phyloP scores from a whole-genome alignment of 169 alveolate genomes.

The Plasmodium berghei region DNA sequence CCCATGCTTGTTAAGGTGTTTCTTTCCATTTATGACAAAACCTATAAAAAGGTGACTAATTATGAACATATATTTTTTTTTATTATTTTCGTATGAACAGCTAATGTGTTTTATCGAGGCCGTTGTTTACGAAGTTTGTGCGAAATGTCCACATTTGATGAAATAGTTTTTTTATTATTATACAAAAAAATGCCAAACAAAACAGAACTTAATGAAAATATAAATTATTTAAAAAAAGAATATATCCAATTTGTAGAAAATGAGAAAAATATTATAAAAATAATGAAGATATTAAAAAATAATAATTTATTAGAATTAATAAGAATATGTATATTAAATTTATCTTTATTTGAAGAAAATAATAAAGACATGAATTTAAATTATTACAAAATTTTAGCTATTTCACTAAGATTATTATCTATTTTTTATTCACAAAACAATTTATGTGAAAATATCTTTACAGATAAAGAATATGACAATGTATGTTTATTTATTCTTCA shows the following conservation, averaged over 20 bases:
- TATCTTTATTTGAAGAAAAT: constrained; percentile 1
- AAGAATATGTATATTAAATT: constrained; percentile 7
- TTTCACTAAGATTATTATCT: constrained; percentile 7
- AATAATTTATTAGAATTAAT: constrained; percentile 23
- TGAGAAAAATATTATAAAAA: constrained; percentile 12
- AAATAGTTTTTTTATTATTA: constrained; percentile 18
- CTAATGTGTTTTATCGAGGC: constrained; percentile 46
- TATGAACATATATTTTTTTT: too few species aligned
- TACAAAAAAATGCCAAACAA: constrained; percentile 15
- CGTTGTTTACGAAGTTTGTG: constrained; percentile 17
- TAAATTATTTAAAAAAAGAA: not conserved
- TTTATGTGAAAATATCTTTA: not conserved
- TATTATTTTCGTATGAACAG: too few species aligned
- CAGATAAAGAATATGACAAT: not conserved
- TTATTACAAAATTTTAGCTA: constrained; percentile 35
- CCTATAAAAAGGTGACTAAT: too few species aligned
- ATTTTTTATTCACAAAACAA: constrained; percentile 1
- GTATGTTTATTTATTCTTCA: not conserved
- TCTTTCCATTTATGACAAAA: too few species aligned
- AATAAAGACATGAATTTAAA: constrained; percentile 6
- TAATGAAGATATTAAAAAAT: not conserved
- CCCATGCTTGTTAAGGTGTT: too few species aligned
- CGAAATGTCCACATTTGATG: constrained; percentile 18
- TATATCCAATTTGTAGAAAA: not conserved
- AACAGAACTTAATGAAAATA: constrained; percentile 21